Evolutionary conservation across 1,284 basidiomycete genomes (phyloP).

Genomic region (Fomitiporia mediterranea): DNA sequence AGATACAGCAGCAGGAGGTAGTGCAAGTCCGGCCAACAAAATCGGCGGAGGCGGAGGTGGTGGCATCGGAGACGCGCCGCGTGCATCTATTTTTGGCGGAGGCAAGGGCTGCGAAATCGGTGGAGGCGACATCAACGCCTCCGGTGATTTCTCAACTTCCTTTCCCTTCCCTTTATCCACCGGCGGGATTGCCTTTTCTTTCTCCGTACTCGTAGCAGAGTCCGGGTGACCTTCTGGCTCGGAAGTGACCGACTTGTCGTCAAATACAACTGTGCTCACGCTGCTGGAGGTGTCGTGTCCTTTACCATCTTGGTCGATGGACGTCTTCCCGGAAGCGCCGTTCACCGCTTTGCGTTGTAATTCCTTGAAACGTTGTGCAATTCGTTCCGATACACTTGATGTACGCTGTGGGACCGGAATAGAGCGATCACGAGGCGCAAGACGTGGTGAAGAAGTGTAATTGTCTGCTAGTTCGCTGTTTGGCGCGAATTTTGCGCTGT

Average conservation of each 20-base stretch:
- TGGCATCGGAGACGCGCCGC: slow-evolving; percentile 35
- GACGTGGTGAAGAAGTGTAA: slow-evolving; percentile 71
- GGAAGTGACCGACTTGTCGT: slow-evolving; percentile 28
- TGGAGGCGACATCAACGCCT: slow-evolving; percentile 55
- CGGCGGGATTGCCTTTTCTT: slow-evolving; percentile 42
- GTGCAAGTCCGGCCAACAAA: slow-evolving; percentile 67
- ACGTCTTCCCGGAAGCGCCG: slow-evolving; percentile 32
- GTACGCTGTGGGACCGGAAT: slow-evolving; percentile 44
- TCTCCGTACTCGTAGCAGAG: slow-evolving; percentile 23
- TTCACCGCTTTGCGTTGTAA: slow-evolving; percentile 56
- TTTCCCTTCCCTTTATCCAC: slow-evolving; percentile 78
- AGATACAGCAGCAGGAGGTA: slow-evolving; percentile 61
- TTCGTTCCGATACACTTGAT: slow-evolving; percentile 72
- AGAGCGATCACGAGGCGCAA: slow-evolving; percentile 49
- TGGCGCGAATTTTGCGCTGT: slow-evolving; percentile 83
- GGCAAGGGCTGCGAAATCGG: slow-evolving; percentile 54
- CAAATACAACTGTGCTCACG: slow-evolving; percentile 22
- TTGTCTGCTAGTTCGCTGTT: slow-evolving; percentile 55
- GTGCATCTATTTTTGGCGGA: slow-evolving; percentile 32
- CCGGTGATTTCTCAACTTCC: slow-evolving; percentile 41
- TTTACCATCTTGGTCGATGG: slow-evolving; percentile 17
- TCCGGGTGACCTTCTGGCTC: slow-evolving; percentile 9
- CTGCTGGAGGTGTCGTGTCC: background rate
- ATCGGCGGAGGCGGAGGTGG: slow-evolving; percentile 48
- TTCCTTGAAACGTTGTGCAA: slow-evolving; percentile 67